Conservation (phyloP, 306 rosid genomes). For the Cicer yamashitae region DNA sequence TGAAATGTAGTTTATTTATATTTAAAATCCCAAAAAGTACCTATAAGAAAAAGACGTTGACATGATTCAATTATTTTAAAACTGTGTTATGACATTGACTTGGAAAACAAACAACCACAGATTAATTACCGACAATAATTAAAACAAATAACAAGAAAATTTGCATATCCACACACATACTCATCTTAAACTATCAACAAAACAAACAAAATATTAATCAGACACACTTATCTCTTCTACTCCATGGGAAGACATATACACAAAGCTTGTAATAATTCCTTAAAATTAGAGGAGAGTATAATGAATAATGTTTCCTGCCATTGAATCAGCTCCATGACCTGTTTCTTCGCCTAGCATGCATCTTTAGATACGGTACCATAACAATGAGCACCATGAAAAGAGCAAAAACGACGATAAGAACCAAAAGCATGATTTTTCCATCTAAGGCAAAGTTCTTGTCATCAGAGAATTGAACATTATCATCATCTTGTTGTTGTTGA, state of each 20-base stretch:
- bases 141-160: not conserved
- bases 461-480: slow-evolving; percentile 45
- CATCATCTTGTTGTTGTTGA: slow-evolving; percentile 3
- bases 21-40: not conserved
- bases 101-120: slow-evolving; percentile 15
- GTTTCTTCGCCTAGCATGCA: slow-evolving; percentile 11
- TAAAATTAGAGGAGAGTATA: no score
- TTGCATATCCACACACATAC: not conserved
- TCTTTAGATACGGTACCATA: slow-evolving; percentile 45
- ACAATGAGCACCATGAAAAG: slow-evolving; percentile 48
- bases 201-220: no score
- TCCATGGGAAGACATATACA: not conserved
- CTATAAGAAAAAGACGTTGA: slow-evolving; percentile 12
- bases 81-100: not conserved
- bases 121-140: not conserved
- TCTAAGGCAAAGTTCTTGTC: slow-evolving; percentile 60
- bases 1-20: no score
- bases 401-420: slow-evolving; percentile 46
- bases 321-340: slow-evolving; percentile 23
- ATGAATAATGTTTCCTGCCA: not conserved
- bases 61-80: not conserved
- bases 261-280: not conserved
- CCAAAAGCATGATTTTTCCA: slow-evolving; percentile 55
- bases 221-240: not conserved
- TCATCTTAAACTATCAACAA: no score